Base-by-base conservation (phyloP, 768 basidiomycete species). In the Lactifluus volemus region DNA sequence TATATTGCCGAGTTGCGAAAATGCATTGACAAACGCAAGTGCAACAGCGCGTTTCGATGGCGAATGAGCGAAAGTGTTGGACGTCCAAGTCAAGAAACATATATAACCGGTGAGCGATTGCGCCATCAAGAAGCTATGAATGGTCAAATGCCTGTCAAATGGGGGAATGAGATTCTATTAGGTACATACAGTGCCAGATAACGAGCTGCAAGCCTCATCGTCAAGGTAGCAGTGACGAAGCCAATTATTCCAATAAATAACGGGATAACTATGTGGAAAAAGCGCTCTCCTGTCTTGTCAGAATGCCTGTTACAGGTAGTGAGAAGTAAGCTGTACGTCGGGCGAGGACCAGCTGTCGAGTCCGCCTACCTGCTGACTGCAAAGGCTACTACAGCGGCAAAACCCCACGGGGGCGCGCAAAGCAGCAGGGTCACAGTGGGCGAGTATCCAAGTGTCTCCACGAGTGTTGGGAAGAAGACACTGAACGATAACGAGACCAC, bases 11-110 rank as follows among this genome's bases (percentile, higher is more conserved):
- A 90, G 77, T 68, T 90, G 85, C 9, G 86, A 86, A 68, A 91
- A 83, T 45, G 85, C 82, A 71, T 94, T 92, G 67, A 93, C 82
- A 62, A 89, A 73, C 1, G 91, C 92, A 51, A 96, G 77, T 11
- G 87, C 86, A 17, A 93, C 86, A 2, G 92, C 88, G 4, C 92
- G 84, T 73, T 94, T 95, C 19, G 86, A 83, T 4, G 90, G 79
- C 29, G 92, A 85, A n/a, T 82, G 82, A 30, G 89, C 83, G 73
- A 96, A 77, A 15, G 78, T 77, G 63, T 78, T 81, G 53, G 77
- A 78, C 55, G 80, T 74, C 82, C 79, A 80, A 5, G 79, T 73
- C 69, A 74, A 73, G 67, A 88, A 84, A 57, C 80, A 78, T 63
- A 91, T 81, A 72, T 87, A 89, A 5, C 81, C 89, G 0, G 85